Base-by-base conservation (phyloP, 768 basidiomycete genomes). In the Kwoniella heveanensis region DNA sequence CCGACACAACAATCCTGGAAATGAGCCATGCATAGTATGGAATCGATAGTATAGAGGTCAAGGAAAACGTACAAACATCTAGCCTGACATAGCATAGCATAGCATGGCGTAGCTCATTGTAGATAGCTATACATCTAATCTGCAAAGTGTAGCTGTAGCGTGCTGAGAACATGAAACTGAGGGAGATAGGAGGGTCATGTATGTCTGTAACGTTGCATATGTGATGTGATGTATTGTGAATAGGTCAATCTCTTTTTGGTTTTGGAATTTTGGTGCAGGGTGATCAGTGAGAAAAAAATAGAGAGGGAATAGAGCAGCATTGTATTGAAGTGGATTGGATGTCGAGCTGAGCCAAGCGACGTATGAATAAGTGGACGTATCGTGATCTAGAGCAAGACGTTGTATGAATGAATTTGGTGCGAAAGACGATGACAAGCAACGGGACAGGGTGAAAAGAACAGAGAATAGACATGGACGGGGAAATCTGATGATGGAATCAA, bases 401-500 rank as follows among this genome's bases (percentile, higher is more conserved):
- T 32, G 32, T 13, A 32, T 6, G n/a, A 30, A 15, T 54, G 27
- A 17, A 30, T 17, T 22, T 7, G 24, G 24, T 29, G 7, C 6
- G 39, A 49, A 24, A 24, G 48, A 49, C 17, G 46, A 47, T 52
- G 27, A 12, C 22, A 27, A 22, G 24, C 51, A 30, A 55, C 17
- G 22, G 22, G 5, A 19, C 22, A 49, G 13, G 17, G 48, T 22
- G 4, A 22, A 24, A 22, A 8, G 4, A 22, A 24, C 5, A 8
- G 48, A 22, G 25, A 24, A 19, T 7, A 49, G 5, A 19, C 25
- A 26, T 2, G 25, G 5, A 24, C 22, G 6, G 17, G 32, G 21
- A 24, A 30, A 54, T 54, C 54, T 32, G 12, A 51, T 19, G 24
- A 37, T 47, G 66, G 62, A 64, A 68, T 68, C 62, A 65, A 68